Base-by-base conservation (phyloP, 805 yeast species). In the Saccharomycopsis fodiens region DNA sequence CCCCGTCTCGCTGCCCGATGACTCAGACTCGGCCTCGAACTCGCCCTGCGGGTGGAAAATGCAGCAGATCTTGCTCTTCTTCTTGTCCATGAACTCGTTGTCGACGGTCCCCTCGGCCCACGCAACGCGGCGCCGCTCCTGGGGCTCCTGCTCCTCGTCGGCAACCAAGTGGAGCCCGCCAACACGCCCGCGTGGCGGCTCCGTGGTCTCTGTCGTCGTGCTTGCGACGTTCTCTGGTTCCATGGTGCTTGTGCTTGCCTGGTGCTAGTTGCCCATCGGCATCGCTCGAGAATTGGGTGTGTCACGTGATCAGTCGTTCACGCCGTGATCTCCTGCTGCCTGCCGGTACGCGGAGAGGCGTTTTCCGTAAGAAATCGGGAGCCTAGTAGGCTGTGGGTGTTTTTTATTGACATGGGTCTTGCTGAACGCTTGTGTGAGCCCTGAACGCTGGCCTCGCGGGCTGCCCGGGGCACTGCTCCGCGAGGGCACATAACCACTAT, bases 51-150 rank as follows among this genome's bases (percentile, higher is more conserved):
- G 93, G 68, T 89, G 83, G 68, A 78, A 85, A 7, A 85, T 85
- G 54, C 95, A 85, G 57, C 95, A 85, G n/a, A 85, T 82, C 62
- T 91, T 91, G 10, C 95, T 77, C 59, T 87, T 88, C 67, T 93
- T 93, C 66, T 78, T 85, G 58, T 82, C 75, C 84, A 93, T 69
- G 58, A 84, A 64, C 64, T 91, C 98, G 60, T 91, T 91, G 61
- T 91, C 97, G 3, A 93, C 72, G 3, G 86, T 89, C 39, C 81
- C 95, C 31, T 82, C 85, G 5, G 80, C 70, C 96, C 97, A 91
- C 43, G 78, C 70, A 0, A 91, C 96, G 19, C 31, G 45, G 35
- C 48, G 23, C n/a, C 49, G 17, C 37, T 16, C 37, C 37, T 8
- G 20, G 25, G 27, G 41, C 6, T 43, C 46, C 29, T 22, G 42